A percentile compares a stretch with the other conserved stretches of the same genome.
phyloP scores from a whole-genome alignment of 306 rosid genomes.

The Dalbergia oliveri region DNA sequence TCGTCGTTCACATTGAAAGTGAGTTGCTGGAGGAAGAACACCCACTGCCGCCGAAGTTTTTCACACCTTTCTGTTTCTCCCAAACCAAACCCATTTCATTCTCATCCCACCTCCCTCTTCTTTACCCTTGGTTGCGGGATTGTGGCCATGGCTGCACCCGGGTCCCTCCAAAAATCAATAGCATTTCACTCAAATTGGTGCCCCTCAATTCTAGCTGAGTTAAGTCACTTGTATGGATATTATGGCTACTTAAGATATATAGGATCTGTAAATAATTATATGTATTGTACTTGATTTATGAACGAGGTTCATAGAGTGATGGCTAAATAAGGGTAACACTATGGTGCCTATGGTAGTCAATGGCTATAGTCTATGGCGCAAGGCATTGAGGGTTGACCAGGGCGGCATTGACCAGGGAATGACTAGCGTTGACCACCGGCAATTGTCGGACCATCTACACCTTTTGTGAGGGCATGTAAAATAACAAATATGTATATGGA shows the following conservation, averaged over 20 bases:
- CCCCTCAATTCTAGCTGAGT: conserved; percentile 58
- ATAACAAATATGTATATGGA: too few species aligned
- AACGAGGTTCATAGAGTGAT: not conserved
- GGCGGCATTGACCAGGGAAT: too few species aligned
- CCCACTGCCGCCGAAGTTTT: too few species aligned
- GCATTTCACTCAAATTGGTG: conserved; percentile 78
- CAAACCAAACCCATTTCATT: conserved; percentile 43
- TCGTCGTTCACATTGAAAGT: too few species aligned
- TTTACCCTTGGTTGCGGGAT: conserved; percentile 52
- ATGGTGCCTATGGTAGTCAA: too few species aligned
- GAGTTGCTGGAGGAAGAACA: too few species aligned
- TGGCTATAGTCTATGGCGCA: too few species aligned
- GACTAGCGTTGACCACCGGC: too few species aligned
- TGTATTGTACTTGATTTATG: conserved; percentile 19
- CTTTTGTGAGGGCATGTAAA: too few species aligned
- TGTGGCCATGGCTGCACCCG: conserved; percentile 76
- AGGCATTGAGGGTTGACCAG: too few species aligned
- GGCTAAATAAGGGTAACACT: too few species aligned
- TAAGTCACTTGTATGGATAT: not conserved
- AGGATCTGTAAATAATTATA: not conserved
- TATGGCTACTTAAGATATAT: not conserved
- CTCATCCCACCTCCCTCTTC: conserved; percentile 13
- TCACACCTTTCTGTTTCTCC: conserved; percentile 53
- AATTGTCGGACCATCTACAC: too few species aligned
- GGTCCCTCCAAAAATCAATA: conserved; percentile 71